Conservation (phyloP, 164 flowering plant species). For the Akebia trifoliata region DNA sequence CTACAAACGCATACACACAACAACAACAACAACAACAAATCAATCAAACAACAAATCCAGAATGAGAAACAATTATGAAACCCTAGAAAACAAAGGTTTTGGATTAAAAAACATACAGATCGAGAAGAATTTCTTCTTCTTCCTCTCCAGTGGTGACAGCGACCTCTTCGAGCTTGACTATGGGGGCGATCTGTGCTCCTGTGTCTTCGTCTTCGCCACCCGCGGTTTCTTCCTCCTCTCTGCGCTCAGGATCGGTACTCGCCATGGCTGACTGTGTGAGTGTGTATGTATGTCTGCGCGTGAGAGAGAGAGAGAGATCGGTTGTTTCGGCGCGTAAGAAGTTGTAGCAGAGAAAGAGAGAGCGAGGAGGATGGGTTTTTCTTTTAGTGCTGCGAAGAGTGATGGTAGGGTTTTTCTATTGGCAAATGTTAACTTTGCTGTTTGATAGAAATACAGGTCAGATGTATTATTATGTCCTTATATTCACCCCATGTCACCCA, state of each 20-base stretch:
- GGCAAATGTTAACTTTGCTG: too few relatives aligned
- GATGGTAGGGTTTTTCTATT: too few relatives aligned
- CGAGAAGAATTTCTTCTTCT: slow-evolving; percentile 70
- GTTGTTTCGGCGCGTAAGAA: too few relatives aligned
- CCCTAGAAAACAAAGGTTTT: neutral
- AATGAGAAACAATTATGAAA: neutral
- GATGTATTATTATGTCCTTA: too few relatives aligned
- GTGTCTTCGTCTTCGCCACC: slow-evolving; percentile 79
- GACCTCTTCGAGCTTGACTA: slow-evolving; percentile 77
- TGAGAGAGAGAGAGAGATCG: too few relatives aligned
- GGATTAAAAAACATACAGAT: slow-evolving; percentile 25
- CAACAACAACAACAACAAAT: neutral
- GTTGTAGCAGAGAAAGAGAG: too few relatives aligned
- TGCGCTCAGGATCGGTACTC: slow-evolving; percentile 39
- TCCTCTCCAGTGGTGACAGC: slow-evolving; percentile 84
- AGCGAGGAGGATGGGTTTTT: too few relatives aligned
- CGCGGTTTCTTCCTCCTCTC: slow-evolving; percentile 41
- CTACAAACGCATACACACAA: slow-evolving; percentile 10
- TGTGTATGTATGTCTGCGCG: too few relatives aligned
- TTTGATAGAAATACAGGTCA: too few relatives aligned
- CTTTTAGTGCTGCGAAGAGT: too few relatives aligned
- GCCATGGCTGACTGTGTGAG: slow-evolving; percentile 39
- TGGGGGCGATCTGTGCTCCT: slow-evolving; percentile 87
- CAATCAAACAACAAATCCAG: neutral
- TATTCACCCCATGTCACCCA: too few relatives aligned